phyloP scores from a whole-genome alignment of 2,329 filamentous ascomycete genomes.

The Fusarium sp. region DNA sequence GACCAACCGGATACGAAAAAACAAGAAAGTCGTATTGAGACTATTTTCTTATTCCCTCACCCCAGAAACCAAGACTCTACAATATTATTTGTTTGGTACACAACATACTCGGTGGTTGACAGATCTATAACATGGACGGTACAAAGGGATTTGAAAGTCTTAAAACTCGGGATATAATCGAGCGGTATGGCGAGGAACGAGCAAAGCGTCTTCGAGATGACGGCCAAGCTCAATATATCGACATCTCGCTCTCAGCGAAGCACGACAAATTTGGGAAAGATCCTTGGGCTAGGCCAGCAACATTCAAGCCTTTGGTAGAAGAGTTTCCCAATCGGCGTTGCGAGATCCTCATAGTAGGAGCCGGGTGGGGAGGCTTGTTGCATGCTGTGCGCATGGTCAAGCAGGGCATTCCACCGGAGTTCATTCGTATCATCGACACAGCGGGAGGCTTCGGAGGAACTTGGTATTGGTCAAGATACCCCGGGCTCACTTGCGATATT shows the following conservation, averaged over 20 bases:
- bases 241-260: neutral
- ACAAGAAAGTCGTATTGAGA: no score
- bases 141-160: no score
- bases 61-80: no score
- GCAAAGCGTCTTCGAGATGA: neutral
- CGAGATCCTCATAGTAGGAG: constrained; percentile 54
- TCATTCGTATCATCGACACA: constrained; percentile 53
- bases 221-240: neutral
- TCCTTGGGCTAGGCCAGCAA: constrained; percentile 55
- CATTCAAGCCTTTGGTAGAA: constrained; percentile 21
- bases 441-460: constrained; percentile 65
- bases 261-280: constrained; percentile 42
- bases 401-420: constrained; percentile 46
- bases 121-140: no score
- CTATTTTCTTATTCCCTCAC: no score
- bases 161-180: no score
- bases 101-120: no score
- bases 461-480: constrained; percentile 67
- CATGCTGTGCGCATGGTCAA: constrained; percentile 50
- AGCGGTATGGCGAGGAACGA: no score
- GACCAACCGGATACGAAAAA: no score
- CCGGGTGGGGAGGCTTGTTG: constrained; percentile 55
- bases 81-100: no score
- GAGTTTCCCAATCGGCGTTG: no score
- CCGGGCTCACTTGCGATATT: constrained; percentile 68